Evolutionary conservation across 352 stramenopile genomes (phyloP), one percentile per base, ranked within the genome.

Genomic region (Phytophthora citricola): DNA sequence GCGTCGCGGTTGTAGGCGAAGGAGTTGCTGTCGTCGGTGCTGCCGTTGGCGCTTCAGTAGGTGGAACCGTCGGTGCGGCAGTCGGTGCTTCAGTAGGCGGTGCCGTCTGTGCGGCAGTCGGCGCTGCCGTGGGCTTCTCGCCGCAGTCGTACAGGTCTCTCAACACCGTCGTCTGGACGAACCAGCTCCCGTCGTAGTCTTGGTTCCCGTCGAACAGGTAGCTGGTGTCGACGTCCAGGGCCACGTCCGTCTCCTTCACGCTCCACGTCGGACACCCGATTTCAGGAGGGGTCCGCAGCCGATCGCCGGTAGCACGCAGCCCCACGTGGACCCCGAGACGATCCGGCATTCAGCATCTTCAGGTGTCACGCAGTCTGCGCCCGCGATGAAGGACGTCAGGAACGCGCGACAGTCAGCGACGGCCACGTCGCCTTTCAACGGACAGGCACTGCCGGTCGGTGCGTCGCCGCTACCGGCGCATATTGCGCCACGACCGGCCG

Each of bases 381-480:
- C 55, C 14, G 71, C 31, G 43, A 75, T 32, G 50, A 71, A 89
- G 10, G 72, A 80, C 27, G 75, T 50, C 36, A 87, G 48, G 45
- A 68, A 73, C 45, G 61, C 46, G 29, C 75, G 68, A 64, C 82
- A 91, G 47, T 78, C 65, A n/a, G 63, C 41, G 6, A 54, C 50
- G 4, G 79, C 68, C 5, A 65, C 48, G 38, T 85, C 75, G 20
- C 79, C 79, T 58, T 81, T 84, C 17, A 66, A 36, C 9, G 82
- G 79, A 58, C 82, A 91, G 12, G 66, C 56, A 3, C 38, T 70
- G 2, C 76, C 82, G 1, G 26, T n/a, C 0, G 78, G 79, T 3
- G 52, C n/a, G 1, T 45, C 24, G 2, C 80, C 83, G 6, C 38
- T 61, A 4, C 83, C 83, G 0, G 69, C 63, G 43, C 83, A 92